phyloP scores from a whole-genome alignment of 805 yeast genomes.

The Candida arabinofermentans region DNA sequence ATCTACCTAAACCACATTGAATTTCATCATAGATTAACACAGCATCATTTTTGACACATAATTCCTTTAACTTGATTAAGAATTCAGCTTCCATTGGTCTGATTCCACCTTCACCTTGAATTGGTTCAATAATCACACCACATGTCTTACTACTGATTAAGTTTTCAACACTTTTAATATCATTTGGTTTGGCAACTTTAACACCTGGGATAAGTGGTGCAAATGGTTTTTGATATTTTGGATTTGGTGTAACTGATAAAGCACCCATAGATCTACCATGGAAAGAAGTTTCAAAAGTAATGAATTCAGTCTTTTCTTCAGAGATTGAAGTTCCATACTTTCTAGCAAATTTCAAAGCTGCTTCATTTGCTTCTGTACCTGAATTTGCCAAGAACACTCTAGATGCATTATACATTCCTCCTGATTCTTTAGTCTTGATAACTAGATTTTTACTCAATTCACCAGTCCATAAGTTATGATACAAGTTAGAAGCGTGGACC shows the following conservation, averaged over 20 bases:
- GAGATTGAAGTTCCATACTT: constrained; percentile 63
- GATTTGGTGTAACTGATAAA: constrained; percentile 84
- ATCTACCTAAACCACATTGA: constrained; percentile 93
- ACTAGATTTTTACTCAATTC: constrained; percentile 71
- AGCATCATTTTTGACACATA: constrained; percentile 68
- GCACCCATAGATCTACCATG: constrained; percentile 97
- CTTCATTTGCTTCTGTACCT: constrained; percentile 58
- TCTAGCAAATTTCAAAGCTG: constrained; percentile 63
- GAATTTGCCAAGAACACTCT: constrained; percentile 64
- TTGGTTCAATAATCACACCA: constrained; percentile 93
- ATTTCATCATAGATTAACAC: constrained; percentile 89
- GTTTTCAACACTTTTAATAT: constrained; percentile 53
- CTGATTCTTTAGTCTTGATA: constrained; percentile 59
- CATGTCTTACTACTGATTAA: constrained; percentile 65
- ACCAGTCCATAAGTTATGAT: constrained; percentile 80
- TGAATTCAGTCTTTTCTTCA: constrained; percentile 63
- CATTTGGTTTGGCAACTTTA: constrained; percentile 58
- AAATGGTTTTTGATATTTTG: constrained; percentile 89
- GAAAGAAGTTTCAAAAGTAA: constrained; percentile 86
- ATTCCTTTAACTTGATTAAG: constrained; percentile 56
- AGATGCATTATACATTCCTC: constrained; percentile 80
- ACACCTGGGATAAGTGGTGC: constrained; percentile 91
- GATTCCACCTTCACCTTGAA: constrained; percentile 98
- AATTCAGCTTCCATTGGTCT: constrained; percentile 63
- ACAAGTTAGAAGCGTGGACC: constrained; percentile 82